phyloP scores from a whole-genome alignment of 2,329 filamentous ascomycete genomes.

The Trichoderma sp. region DNA sequence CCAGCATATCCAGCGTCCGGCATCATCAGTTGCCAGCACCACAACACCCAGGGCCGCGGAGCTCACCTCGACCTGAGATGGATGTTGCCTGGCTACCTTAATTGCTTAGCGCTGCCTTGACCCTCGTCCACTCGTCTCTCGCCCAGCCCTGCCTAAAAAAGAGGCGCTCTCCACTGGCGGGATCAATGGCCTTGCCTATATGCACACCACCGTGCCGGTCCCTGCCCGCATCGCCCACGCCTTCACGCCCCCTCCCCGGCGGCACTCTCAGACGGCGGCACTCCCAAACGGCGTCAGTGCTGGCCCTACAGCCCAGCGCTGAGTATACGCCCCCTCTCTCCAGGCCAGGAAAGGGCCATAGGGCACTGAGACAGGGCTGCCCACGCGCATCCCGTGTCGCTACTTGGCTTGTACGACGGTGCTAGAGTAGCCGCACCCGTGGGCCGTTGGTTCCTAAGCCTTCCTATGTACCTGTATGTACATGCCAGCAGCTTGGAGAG shows the following conservation, averaged over 20 bases:
- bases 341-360: conserved; percentile 14
- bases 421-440: conserved; percentile 26
- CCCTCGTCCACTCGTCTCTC: conserved; percentile 13
- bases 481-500: not conserved
- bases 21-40: conserved; percentile 11
- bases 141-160: conserved; percentile 21
- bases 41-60: not conserved
- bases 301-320: conserved; percentile 19
- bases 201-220: conserved; percentile 19
- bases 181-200: conserved; percentile 19
- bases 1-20: conserved; percentile 14
- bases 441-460: conserved; percentile 17
- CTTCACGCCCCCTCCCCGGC: conserved; percentile 15
- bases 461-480: conserved; percentile 3
- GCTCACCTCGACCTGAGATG: conserved; percentile 21
- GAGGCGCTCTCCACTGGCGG: conserved; percentile 20
- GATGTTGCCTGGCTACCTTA: conserved; percentile 23
- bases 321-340: not conserved
- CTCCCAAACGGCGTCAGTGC: conserved; percentile 5
- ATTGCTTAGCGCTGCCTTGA: conserved; percentile 16
- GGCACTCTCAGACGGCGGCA: conserved; percentile 10
- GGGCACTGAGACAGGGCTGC: conserved; percentile 20
- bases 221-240: conserved; percentile 9
- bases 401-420: conserved; percentile 20
- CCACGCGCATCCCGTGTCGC: conserved; percentile 22